Percentiles rank a stretch among this genome's conserved stretches.
Evolutionary conservation across 2,329 filamentous ascomycete species (phyloP).

Genomic region (Didymella keratinophila): DNA sequence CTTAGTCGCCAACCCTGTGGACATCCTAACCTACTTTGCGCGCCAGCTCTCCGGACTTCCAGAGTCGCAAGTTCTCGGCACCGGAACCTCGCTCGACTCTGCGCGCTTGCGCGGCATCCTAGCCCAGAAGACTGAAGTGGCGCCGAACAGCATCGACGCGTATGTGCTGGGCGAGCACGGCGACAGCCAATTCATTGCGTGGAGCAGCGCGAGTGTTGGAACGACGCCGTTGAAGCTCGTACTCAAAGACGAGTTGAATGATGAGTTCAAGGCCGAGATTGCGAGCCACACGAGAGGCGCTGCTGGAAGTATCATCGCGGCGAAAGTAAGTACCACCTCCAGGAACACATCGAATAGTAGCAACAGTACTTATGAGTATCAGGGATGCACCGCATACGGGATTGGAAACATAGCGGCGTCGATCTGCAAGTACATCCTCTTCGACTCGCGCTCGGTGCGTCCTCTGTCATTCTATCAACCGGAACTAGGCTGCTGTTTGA

Average conservation of each 20-base stretch:
- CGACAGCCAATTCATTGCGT: slow-evolving; percentile 58
- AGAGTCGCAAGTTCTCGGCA: slow-evolving; percentile 59
- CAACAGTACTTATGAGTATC: background rate
- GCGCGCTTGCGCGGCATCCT: slow-evolving; percentile 58
- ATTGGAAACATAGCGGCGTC: slow-evolving; percentile 58
- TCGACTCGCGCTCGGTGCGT: slow-evolving; percentile 57
- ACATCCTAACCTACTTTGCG: slow-evolving; percentile 62
- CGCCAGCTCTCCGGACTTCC: slow-evolving; percentile 59
- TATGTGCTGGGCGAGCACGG: slow-evolving; percentile 61
- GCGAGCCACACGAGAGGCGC: slow-evolving; percentile 57
- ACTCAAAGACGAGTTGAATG: slow-evolving; percentile 35
- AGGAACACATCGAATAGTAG: background rate
- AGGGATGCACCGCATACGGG: slow-evolving; percentile 60
- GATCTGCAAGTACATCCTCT: slow-evolving; percentile 61
- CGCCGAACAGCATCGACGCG: slow-evolving; percentile 52
- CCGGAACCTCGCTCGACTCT: slow-evolving; percentile 63
- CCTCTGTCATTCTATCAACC: slow-evolving; percentile 61
- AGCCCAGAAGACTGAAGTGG: slow-evolving; percentile 50
- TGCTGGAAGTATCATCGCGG: slow-evolving; percentile 57
- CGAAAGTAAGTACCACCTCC: slow-evolving; percentile 46
- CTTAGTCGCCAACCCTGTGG: slow-evolving; percentile 64
- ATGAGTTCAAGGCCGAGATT: slow-evolving; percentile 48
- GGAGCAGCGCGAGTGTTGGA: slow-evolving; percentile 55
- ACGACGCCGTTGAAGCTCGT: slow-evolving; percentile 52
- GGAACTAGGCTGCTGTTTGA: slow-evolving; percentile 59